phyloP scores from a whole-genome alignment of 139 green algal species.

The Tetraselmis striata region DNA sequence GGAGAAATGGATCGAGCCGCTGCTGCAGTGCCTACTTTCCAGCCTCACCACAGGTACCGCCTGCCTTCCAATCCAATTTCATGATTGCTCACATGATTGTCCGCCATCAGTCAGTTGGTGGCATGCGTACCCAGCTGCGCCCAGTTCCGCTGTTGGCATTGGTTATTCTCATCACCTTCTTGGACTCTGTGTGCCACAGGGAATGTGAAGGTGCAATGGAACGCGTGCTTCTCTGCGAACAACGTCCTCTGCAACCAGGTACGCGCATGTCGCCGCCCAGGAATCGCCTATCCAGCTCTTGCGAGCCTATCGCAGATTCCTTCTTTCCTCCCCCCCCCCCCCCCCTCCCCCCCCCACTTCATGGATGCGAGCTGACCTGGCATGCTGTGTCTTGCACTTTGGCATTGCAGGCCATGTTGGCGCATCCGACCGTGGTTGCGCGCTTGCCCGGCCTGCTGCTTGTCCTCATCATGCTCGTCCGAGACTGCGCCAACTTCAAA shows the following conservation, averaged over 20 bases:
- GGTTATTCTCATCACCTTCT: neutral
- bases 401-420: neutral
- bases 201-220: constrained; percentile 61
- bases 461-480: constrained; percentile 49
- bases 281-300: neutral
- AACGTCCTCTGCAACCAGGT: constrained; percentile 29
- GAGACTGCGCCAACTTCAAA: constrained; percentile 61
- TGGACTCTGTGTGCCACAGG: constrained; percentile 14
- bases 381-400: neutral
- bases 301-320: too few species aligned
- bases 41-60: constrained; percentile 27
- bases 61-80: neutral
- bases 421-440: neutral
- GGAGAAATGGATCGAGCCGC: constrained; percentile 30
- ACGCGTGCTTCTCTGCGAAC: constrained; percentile 39
- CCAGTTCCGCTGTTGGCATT: neutral
- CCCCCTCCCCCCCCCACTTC: too few species aligned
- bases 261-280: neutral
- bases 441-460: constrained; percentile 26
- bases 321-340: too few species aligned
- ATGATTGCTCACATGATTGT: too few species aligned
- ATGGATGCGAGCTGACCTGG: too few species aligned
- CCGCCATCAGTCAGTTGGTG: too few species aligned
- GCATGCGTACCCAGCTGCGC: too few species aligned
- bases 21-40: constrained; percentile 31